phyloP scores from a whole-genome alignment of 2,329 filamentous ascomycete genomes.

The Clonostachys byssicola region DNA sequence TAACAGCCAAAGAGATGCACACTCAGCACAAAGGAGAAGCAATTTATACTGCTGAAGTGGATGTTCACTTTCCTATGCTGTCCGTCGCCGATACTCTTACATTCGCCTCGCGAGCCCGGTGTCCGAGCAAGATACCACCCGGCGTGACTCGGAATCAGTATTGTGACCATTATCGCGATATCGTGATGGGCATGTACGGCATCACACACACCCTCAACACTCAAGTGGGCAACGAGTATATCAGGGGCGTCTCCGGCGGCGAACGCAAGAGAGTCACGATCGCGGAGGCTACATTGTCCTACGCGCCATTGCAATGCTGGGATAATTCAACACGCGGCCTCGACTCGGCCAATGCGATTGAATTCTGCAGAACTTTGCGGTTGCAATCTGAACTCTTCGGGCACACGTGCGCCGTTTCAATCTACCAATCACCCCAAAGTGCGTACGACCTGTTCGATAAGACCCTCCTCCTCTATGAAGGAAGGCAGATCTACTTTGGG shows the following conservation, averaged over 20 bases:
- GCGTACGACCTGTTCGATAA: conserved; percentile 70
- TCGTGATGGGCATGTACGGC: conserved; percentile 47
- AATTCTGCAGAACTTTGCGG: conserved; percentile 57
- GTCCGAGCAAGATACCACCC: conserved; percentile 39
- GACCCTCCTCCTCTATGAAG: conserved; percentile 62
- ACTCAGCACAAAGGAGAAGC: conserved; percentile 52
- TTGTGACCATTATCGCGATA: conserved; percentile 43
- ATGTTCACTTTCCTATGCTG: conserved; percentile 56
- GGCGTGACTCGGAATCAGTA: conserved; percentile 34
- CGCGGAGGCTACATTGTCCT: conserved; percentile 56
- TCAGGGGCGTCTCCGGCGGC: conserved; percentile 64
- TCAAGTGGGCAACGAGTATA: conserved; percentile 63
- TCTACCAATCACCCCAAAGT: conserved; percentile 67
- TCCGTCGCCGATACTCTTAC: conserved; percentile 57
- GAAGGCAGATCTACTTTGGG: conserved; percentile 63
- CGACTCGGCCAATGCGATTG: conserved; percentile 60
- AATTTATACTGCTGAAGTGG: conserved; percentile 63
- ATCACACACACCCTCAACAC: conserved; percentile 59
- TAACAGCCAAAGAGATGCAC: conserved; percentile 53
- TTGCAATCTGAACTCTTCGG: conserved; percentile 60
- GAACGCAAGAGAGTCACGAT: conserved; percentile 68
- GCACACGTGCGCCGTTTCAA: conserved; percentile 55
- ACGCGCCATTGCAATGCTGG: conserved; percentile 59
- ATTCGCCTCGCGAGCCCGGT: conserved; percentile 52
- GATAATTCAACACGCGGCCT: conserved; percentile 64